Evolutionary conservation across 495 filamentous ascomycete genomes (phyloP).

Genomic region (Lentithecium fluviatile): DNA sequence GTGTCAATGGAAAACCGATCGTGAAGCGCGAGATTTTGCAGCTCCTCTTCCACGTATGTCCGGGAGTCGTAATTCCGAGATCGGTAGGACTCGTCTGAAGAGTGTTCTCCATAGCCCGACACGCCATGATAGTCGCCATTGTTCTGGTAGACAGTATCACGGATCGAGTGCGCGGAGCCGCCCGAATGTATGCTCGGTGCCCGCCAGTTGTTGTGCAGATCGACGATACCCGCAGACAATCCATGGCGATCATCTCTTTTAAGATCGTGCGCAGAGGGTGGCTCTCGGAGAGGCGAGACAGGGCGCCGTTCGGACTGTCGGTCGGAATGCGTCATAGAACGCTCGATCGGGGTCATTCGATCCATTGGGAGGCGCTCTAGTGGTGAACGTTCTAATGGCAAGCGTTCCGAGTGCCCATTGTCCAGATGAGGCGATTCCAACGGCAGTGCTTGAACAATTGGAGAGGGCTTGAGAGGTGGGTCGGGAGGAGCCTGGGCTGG

Average conservation of each 20-base stretch:
- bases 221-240: neutral
- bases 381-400: neutral
- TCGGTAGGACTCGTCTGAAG: neutral
- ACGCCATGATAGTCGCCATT: neutral
- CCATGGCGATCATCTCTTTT: neutral
- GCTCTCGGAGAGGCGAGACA: neutral
- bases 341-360: too few relatives aligned
- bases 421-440: neutral
- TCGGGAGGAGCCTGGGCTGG: slow-evolving; percentile 3
- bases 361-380: neutral
- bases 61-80: too few relatives aligned
- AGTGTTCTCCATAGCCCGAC: neutral
- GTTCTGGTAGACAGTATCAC: slow-evolving; percentile 4
- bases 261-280: neutral
- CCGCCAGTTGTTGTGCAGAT: slow-evolving; percentile 4
- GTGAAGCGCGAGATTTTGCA: slow-evolving; percentile 3
- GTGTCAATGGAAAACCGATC: slow-evolving; percentile 3
- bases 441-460: neutral
- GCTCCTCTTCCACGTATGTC: slow-evolving; percentile 6
- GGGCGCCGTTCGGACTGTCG: neutral
- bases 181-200: slow-evolving; percentile 7
- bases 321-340: neutral
- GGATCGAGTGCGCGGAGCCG: slow-evolving; percentile 1
- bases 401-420: neutral
- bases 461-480: neutral